Evolutionary conservation across 2,329 filamentous ascomycete genomes (phyloP), one percentile per base, ranked within the genome.

Genomic region (Westerdykella aurantiaca): DNA sequence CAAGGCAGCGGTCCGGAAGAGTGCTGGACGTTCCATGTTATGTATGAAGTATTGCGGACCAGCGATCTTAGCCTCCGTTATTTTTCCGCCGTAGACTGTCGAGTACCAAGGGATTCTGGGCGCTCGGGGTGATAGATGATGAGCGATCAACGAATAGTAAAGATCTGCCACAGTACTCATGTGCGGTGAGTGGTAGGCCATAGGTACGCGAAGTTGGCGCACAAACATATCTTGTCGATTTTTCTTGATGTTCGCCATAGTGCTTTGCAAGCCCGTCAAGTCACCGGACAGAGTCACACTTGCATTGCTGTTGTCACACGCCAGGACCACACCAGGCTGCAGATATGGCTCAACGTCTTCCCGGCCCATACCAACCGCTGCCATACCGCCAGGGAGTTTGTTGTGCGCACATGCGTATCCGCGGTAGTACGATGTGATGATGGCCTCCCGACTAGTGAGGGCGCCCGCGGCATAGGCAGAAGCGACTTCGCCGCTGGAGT

Each of bases 271-370:
- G 5, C 60, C 63, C 44, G 61, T 56, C 0, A 42, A 39, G 43
- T 72, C 65, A 1, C 72, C 72, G 10, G 69, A 70, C 2, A 74
- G 35, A 0, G 72, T 75, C 2, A 72, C 52, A 38, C 61, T 69
- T 0, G 46, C 40, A 1, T 67, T 60, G 6, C 61, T 59, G 50
- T 75, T 75, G 38, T 60, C 46, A 34, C 58, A 63, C 5, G 23
- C 23, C 5, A 25, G 23, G 5, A 25, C 23, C 23, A 25, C 23
- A 10, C 23, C 23, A 25, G 23, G 23, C 5, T 5, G 5, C 5
- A 25, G 23, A 25, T 25, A 10, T 10, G 5, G 5, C 23, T 25
- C 10, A 10, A 10, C 23, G 10, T 5, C 23, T 10, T 25, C 23
- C 23, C 23, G 10, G 10, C 23, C 23, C 23, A 25, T 25, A 25